phyloP scores from a whole-genome alignment of 2,329 filamentous ascomycete genomes.

The Hortaea werneckii region DNA sequence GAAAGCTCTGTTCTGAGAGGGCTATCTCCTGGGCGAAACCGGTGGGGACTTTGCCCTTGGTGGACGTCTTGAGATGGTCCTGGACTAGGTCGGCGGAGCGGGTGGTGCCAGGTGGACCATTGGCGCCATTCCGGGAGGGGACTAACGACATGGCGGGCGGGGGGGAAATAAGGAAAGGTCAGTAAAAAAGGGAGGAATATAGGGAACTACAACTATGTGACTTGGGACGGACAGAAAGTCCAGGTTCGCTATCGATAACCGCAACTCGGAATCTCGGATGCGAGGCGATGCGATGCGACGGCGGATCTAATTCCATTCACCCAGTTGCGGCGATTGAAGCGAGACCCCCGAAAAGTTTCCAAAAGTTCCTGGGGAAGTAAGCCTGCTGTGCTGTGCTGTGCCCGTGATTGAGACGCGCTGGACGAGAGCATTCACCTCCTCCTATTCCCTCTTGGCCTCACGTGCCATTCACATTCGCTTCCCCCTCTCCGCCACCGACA shows the following conservation, averaged over 20 bases:
- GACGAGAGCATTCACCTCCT: too few species aligned
- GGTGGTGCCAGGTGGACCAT: constrained; percentile 17
- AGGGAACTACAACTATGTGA: too few species aligned
- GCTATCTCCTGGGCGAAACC: constrained; percentile 80
- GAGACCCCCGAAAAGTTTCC: background rate
- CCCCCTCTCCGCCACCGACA: background rate
- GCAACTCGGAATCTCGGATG: too few species aligned
- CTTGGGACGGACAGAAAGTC: too few species aligned
- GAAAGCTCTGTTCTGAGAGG: constrained; percentile 84
- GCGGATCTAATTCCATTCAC: too few species aligned
- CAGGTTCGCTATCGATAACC: too few species aligned
- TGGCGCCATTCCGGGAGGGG: constrained; percentile 24
- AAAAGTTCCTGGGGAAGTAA: background rate
- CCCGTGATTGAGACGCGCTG: too few species aligned
- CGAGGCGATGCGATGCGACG: too few species aligned
- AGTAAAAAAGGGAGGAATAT: background rate
- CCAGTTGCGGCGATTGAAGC: background rate
- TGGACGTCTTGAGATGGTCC: constrained; percentile 23
- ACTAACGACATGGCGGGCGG: constrained; percentile 20
- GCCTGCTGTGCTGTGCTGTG: too few species aligned
- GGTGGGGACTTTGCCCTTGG: constrained; percentile 47
- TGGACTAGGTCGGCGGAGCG: constrained; percentile 17
- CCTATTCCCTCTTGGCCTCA: too few species aligned
- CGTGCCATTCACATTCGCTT: too few species aligned
- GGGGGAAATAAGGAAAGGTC: background rate